A percentile compares a stretch with the other conserved stretches of the same genome.
phyloP scores from a whole-genome alignment of 306 rosid genomes.

The Vicia faba region DNA sequence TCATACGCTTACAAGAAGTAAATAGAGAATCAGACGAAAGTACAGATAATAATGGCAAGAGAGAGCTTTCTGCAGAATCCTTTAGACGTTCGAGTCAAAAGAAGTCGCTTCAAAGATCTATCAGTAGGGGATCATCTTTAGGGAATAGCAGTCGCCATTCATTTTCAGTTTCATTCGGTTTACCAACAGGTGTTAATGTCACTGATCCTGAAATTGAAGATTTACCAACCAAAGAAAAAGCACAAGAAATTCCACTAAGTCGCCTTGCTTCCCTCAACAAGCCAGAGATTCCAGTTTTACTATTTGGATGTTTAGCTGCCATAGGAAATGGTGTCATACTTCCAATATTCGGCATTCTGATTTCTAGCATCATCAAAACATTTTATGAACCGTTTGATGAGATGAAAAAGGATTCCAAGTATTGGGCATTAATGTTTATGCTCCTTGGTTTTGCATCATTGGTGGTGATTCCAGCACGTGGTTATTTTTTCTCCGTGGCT shows the following conservation, averaged over 20 bases:
- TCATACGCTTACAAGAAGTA: conserved; percentile 71
- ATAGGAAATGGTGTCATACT: conserved; percentile 55
- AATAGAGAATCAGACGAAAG: conserved; percentile 50
- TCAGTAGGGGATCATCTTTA: conserved; percentile 68
- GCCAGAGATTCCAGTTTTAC: conserved; percentile 79
- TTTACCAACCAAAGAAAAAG: conserved; percentile 37
- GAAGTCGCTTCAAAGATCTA: conserved; percentile 56
- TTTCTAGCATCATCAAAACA: conserved; percentile 64
- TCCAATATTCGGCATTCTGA: conserved; percentile 65
- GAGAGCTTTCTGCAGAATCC: conserved; percentile 51
- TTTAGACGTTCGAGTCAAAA: conserved; percentile 63
- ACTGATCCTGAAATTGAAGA: conserved; percentile 45
- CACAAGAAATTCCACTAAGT: conserved; percentile 52
- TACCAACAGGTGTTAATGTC: conserved; percentile 59
- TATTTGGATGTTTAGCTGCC: conserved; percentile 68
- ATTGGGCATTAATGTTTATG: conserved; percentile 71
- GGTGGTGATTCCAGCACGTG: conserved; percentile 49
- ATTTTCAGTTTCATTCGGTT: conserved; percentile 70
- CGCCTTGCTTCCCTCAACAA: conserved; percentile 87
- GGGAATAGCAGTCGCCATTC: conserved; percentile 80
- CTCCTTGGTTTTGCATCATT: conserved; percentile 58
- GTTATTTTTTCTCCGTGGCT: conserved; percentile 74
- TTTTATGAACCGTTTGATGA: conserved; percentile 61
- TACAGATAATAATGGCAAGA: conserved; percentile 37
- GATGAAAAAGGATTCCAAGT: conserved; percentile 61